Percentiles rank a stretch among this genome's conserved stretches.
Conservation (phyloP, 2,329 filamentous ascomycete genomes). For the Paecilomyces niveus region DNA sequence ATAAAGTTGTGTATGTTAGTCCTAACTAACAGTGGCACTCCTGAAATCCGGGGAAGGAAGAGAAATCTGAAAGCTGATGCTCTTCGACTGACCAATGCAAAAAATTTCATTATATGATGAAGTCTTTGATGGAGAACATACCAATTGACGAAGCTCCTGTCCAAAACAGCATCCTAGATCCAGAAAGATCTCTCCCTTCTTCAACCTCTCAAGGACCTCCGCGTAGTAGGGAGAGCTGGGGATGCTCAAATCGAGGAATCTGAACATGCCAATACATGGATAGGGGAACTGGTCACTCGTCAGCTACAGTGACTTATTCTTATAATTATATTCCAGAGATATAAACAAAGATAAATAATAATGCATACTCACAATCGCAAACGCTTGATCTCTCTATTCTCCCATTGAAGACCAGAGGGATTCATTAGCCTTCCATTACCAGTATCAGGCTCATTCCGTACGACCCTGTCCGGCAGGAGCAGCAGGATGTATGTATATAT, state of each 20-base stretch:
- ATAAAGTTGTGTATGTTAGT: neutral
- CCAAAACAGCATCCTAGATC: conserved; percentile 11
- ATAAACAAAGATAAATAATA: neutral
- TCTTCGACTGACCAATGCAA: too few species aligned
- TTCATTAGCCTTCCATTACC: neutral
- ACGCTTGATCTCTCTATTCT: conserved; percentile 11
- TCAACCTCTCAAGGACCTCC: conserved; percentile 8
- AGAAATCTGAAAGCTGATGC: too few species aligned
- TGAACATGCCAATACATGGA: conserved; percentile 5
- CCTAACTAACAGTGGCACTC: neutral
- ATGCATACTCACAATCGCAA: neutral
- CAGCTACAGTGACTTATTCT: neutral
- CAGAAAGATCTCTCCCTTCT: conserved; percentile 7
- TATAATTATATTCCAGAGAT: neutral
- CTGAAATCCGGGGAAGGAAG: too few species aligned
- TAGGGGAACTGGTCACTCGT: conserved; percentile 1
- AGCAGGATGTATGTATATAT: too few species aligned
- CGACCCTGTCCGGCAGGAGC: too few species aligned
- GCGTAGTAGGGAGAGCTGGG: conserved; percentile 3
- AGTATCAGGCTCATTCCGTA: too few species aligned
- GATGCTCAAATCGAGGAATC: conserved; percentile 4
- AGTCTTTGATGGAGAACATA: neutral
- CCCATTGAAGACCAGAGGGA: neutral
- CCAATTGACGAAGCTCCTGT: conserved; percentile 8
- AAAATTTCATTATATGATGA: too few species aligned